Base-by-base conservation (phyloP, 768 basidiomycete genomes). In the Pleurotus pulmonarius region DNA sequence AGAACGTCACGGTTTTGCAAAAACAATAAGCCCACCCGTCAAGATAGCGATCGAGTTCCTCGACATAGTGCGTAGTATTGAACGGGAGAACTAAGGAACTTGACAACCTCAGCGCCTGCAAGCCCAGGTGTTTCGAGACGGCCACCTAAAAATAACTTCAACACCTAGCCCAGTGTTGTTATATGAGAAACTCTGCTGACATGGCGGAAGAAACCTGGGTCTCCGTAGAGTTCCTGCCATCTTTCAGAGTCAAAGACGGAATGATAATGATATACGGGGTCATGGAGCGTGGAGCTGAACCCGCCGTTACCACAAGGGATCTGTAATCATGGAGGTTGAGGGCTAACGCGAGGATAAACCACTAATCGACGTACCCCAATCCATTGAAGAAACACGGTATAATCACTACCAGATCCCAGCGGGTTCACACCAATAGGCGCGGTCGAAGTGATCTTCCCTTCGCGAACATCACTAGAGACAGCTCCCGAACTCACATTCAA, bases 371-470 rank as follows among this genome's bases (percentile, higher is more conserved):
- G 20, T 22, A 60, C 38, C 12, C 65, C 65, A 29, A 65, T 62
- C 49, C 53, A 44, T 45, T 66, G 65, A 29, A 66, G 55, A 53
- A 70, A 61, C 7, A 58, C 73, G 39, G 88, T 82, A 60, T 77
- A 92, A 65, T 92, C 90, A 47, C 85, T 86, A 13, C 86, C 86
- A 20, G 81, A 83, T n/a, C 86, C 86, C 4, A 87, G 68, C 15
- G 83, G 73, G 0, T 57, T 59, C 46, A 87, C 70, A 24, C 76
- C 79, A 20, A 62, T 18, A 15, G 47, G 57, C 11, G 58, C 60
- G 16, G 46, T 44, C 18, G 54, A 38, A 16, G 56, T 34, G n/a
- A 56, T 51, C 15, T 55, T 44, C 8, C 58, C 53, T 15, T 45
- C 43, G 18, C 37, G 67, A 60, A 47, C 60, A 55, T 54, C 60